Evolutionary conservation across 2,329 filamentous ascomycete species (phyloP).

Genomic region (Pseudogymnoascus sp.): DNA sequence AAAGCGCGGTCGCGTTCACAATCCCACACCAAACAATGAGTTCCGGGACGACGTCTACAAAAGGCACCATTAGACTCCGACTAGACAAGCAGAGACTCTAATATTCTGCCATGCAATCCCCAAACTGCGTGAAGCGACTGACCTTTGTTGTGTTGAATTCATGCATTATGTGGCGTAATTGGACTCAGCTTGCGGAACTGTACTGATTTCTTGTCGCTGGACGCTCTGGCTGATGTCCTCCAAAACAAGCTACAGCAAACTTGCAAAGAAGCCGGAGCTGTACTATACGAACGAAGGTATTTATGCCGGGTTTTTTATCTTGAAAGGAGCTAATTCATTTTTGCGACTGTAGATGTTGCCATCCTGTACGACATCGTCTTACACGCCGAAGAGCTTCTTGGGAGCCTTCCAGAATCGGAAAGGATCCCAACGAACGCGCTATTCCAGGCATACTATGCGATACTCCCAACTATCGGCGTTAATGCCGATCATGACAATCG

Average conservation of each 20-base stretch:
- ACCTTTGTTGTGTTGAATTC: not conserved
- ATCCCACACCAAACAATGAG: slow-evolving; percentile 1
- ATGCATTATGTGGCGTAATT: slow-evolving; percentile 7
- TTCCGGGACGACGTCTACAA: not conserved
- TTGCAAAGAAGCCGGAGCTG: slow-evolving; percentile 27
- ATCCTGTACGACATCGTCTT: slow-evolving; percentile 71
- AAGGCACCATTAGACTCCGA: not conserved
- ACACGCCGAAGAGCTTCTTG: slow-evolving; percentile 59
- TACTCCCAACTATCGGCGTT: slow-evolving; percentile 64
- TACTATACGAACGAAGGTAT: slow-evolving; percentile 58
- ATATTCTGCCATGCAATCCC: not conserved
- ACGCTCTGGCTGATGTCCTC: slow-evolving; percentile 10
- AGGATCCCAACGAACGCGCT: slow-evolving; percentile 68
- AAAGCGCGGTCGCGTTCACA: not conserved
- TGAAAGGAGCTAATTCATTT: not conserved
- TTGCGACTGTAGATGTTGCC: slow-evolving; percentile 57
- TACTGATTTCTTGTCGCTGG: not conserved
- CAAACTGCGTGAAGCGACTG: not conserved
- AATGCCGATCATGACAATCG: slow-evolving; percentile 68
- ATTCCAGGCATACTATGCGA: slow-evolving; percentile 72
- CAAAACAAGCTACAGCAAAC: slow-evolving; percentile 1
- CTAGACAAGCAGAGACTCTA: not conserved
- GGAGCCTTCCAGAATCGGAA: slow-evolving; percentile 51
- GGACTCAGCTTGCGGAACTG: slow-evolving; percentile 4
- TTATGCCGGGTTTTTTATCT: slow-evolving; percentile 13